Base-by-base conservation (phyloP, 495 filamentous ascomycete species). In the Saxophila tyrrhenica region DNA sequence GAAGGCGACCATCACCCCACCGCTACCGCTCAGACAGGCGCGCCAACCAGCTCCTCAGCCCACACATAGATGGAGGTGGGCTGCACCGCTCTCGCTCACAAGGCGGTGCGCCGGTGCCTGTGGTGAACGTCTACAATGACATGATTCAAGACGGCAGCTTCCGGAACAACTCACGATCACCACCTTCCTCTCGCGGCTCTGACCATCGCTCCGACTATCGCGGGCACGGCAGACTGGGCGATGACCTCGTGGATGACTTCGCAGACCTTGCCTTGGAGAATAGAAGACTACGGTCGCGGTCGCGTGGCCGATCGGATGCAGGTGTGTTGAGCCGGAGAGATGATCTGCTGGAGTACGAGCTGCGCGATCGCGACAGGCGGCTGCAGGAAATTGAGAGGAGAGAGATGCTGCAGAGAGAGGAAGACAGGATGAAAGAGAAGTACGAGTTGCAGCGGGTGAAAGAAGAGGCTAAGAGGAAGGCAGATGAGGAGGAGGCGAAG, bases 51-150 rank as follows among this genome's bases (percentile, higher is more conserved):
- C 19, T 35, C 23, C 54, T 57, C 42, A 44, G 44, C 48, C 54
- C 58, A 13, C 8, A 25, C 11, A 21, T n/a, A 29, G 48, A 50
- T 43, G 54, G 51, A 38, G 29, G 39, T 11, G 55, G 62, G 23
- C 63, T 67, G 2, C 67, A 69, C 20, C 67, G 68, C 25, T 61
- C 64, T 8, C 65, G 67, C 39, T 71, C 68, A 9, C 57, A 61
- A 32, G 68, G 68, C 38, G 55, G 64, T 48, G 47, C 55, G 5
- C 67, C 67, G 8, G 54, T 57, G 2, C 68, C 68, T 17, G 62
- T 67, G 51, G 55, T 69, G 32, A 60, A 56, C 54, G 65, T 68
- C 58, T 64, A 68, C 51, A 65, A 65, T 55, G 65, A 64, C 49
- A 61, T 56, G 19, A 20, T 48, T 11, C 51, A 61, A 35, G 62